These are phyloP conservation scores for Curvularia sp. DNA, from an alignment of 2,329 filamentous ascomycete genomes.

Conservation along the genomic window DNA sequence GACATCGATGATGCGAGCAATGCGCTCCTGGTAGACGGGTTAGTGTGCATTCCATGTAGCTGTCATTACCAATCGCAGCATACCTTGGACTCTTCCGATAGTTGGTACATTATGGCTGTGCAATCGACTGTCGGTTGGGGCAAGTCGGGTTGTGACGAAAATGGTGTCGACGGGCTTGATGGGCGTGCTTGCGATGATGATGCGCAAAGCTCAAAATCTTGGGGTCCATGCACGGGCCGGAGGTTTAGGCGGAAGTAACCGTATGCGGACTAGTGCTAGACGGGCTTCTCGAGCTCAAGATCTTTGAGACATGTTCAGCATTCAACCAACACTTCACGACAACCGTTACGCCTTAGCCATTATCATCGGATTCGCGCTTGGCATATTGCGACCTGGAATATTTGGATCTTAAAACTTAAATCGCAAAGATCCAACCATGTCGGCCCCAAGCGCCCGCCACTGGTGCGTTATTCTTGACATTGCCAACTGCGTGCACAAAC, in stretches of 20 bases:
- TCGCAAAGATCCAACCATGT: conserved; percentile 56
- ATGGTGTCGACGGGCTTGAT: conserved; percentile 12
- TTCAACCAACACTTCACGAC: conserved; percentile 9
- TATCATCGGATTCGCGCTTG: neutral
- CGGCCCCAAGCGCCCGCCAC: conserved; percentile 69
- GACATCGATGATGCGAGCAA: conserved; percentile 94
- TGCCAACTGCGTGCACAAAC: conserved; percentile 3
- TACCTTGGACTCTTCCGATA: conserved; percentile 98
- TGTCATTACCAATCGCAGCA: conserved; percentile 4
- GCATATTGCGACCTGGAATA: conserved; percentile 5
- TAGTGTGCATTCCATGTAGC: conserved; percentile 20
- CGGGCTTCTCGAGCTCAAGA: conserved; percentile 29
- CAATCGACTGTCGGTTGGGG: conserved; percentile 2
- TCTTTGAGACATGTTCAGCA: conserved; percentile 22
- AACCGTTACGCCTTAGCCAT: conserved; percentile 6
- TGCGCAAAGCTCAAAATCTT: conserved; percentile 34
- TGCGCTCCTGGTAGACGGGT: conserved; percentile 77
- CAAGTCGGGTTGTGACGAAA: conserved; percentile 5
- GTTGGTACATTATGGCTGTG: conserved; percentile 59
- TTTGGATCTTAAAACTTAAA: neutral
- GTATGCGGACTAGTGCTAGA: conserved; percentile 14
- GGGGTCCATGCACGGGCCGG: conserved; percentile 18
- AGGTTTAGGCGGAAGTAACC: conserved; percentile 16
- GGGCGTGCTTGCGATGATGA: conserved; percentile 19
- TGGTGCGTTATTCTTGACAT: conserved; percentile 62